These are phyloP conservation scores for Dendrobium nobile DNA, from an alignment of 106 monocot genomes.

Conservation along the genomic window DNA sequence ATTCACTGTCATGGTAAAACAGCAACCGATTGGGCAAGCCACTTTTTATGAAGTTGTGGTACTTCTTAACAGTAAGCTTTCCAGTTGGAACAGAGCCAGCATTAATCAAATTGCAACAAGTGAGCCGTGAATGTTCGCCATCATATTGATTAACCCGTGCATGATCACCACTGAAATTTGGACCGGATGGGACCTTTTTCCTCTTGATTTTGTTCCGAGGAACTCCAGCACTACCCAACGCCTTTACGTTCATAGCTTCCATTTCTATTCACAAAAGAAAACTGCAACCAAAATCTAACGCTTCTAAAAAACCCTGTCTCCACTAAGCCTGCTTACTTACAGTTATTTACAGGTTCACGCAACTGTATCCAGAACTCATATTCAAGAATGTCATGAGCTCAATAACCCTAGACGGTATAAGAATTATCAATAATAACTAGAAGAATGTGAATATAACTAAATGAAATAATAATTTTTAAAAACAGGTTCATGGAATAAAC, in stretches of 20 bases:
- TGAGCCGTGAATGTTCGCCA: slow-evolving; percentile 1
- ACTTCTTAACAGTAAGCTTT: slow-evolving; percentile 39
- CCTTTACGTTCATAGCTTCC: slow-evolving; percentile 53
- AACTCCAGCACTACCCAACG: slow-evolving; percentile 34
- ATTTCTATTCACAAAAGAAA: slow-evolving; percentile 37
- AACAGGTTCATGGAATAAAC: not conserved
- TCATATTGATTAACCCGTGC: not conserved
- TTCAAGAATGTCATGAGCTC: not conserved
- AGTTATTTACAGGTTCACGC: slow-evolving; percentile 11
- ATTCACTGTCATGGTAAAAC: slow-evolving; percentile 46
- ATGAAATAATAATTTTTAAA: not conserved
- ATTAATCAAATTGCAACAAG: slow-evolving; percentile 1
- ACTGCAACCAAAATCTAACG: slow-evolving; percentile 26
- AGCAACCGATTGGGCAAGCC: slow-evolving; percentile 57
- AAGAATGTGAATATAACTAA: not conserved
- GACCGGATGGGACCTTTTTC: slow-evolving; percentile 18
- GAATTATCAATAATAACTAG: slow-evolving; percentile 3
- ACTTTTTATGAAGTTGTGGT: slow-evolving; percentile 64
- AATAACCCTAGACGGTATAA: not conserved
- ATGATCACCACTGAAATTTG: not conserved
- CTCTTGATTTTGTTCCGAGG: slow-evolving; percentile 20
- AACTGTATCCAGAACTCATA: not conserved
- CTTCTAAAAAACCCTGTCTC: slow-evolving; percentile 30
- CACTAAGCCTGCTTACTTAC: slow-evolving; percentile 25
- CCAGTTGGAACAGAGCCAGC: not conserved